phyloP scores from a whole-genome alignment of 768 basidiomycete species.

The Boletus sp. region DNA sequence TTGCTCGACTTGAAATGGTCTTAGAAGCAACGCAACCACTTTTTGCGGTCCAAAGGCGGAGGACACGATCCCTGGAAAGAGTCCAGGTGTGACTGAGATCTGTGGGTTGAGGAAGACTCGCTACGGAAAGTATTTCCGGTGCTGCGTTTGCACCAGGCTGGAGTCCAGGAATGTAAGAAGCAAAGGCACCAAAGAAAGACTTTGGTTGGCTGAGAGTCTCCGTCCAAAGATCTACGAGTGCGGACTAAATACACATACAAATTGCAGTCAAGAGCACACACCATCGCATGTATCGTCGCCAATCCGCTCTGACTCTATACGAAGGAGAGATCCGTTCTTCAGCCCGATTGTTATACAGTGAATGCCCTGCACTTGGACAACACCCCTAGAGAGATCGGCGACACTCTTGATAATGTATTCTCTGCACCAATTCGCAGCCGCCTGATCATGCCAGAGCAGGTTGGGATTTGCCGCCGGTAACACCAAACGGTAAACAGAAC shows the following conservation, averaged over 20 bases:
- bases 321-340: slow-evolving; percentile 61
- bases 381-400: slow-evolving; percentile 41
- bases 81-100: slow-evolving; percentile 78
- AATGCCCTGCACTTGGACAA: slow-evolving; percentile 66
- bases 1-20: slow-evolving; percentile 42
- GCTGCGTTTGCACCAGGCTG: slow-evolving; percentile 46
- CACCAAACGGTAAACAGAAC: slow-evolving; percentile 71
- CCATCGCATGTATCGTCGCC: slow-evolving; percentile 58
- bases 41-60: slow-evolving; percentile 83
- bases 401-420: slow-evolving; percentile 66
- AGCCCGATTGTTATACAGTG: slow-evolving; percentile 65
- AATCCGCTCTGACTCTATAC: slow-evolving; percentile 63
- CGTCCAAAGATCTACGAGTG: slow-evolving; percentile 61
- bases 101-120: slow-evolving; percentile 73
- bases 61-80: slow-evolving; percentile 80
- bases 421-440: slow-evolving; percentile 54
- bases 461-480: slow-evolving; percentile 55
- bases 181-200: slow-evolving; percentile 65
- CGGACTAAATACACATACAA: slow-evolving; percentile 8
- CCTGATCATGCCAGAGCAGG: slow-evolving; percentile 58
- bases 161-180: slow-evolving; percentile 60
- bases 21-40: slow-evolving; percentile 70
- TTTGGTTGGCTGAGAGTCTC: slow-evolving; percentile 64
- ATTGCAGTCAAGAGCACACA: slow-evolving; percentile 34
- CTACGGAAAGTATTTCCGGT: slow-evolving; percentile 66